phyloP scores from a whole-genome alignment of 2,329 filamentous ascomycete genomes.

The Dothistroma septosporum region DNA sequence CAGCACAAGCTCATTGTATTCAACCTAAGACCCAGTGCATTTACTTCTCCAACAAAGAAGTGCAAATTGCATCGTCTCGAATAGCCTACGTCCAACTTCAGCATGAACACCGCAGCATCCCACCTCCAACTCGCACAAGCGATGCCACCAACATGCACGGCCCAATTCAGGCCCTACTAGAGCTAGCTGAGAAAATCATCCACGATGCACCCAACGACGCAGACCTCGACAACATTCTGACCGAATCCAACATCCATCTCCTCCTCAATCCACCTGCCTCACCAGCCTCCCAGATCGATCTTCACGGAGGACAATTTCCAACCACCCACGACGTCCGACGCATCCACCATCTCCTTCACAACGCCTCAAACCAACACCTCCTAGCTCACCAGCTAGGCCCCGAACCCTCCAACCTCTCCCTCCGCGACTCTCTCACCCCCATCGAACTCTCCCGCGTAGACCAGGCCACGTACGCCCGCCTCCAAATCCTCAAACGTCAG shows the following conservation, averaged over 20 bases:
- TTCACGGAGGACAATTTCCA: neutral
- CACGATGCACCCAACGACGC: neutral
- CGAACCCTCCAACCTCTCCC: neutral
- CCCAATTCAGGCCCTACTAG: neutral
- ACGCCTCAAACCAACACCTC: neutral
- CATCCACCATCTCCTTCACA: neutral
- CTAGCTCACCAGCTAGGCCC: neutral
- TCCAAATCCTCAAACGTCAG: neutral
- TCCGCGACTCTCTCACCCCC: neutral
- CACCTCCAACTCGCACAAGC: neutral
- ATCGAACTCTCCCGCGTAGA: neutral
- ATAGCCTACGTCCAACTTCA: neutral
- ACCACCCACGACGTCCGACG: neutral
- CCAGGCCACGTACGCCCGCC: neutral
- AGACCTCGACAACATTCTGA: neutral
- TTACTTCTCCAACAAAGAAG: neutral
- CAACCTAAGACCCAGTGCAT: neutral
- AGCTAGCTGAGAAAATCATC: neutral
- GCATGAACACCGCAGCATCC: neutral
- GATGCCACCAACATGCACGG: neutral
- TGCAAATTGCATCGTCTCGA: neutral
- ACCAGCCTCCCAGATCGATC: neutral
- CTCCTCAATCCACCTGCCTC: neutral
- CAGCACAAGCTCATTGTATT: neutral
- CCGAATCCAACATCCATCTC: neutral